Evolutionary conservation across 148 eudicot species (phyloP), one percentile per base, ranked within the genome.

Genomic region (Pharnaceum exiguum): DNA sequence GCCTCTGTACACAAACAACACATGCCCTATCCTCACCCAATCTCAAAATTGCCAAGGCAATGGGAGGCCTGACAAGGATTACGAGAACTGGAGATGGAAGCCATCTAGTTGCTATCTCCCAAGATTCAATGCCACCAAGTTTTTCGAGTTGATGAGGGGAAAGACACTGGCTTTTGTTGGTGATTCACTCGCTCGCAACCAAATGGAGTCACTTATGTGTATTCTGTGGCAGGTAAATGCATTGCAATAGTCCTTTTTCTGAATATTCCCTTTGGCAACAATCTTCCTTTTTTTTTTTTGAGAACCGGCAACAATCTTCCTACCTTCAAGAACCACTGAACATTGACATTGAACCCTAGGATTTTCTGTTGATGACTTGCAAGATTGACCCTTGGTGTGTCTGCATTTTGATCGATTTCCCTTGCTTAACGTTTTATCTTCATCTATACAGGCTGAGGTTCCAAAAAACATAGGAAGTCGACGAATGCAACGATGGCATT

Each of bases 21-120:
- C 94, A 19, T 91, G 97, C 57, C 97, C 97, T 5, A 57, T 87
- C 50, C 51, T 91, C 46, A 64, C 85, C 26, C 97, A 87, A 64
- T 80, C 64, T 66, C 97, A 91, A 72, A 91, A 91, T 64, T 91
- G 97, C 67, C 97, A 87, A 61, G 97, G 97, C 27, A 91, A 91
- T 65, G 97, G 96, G 35, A 82, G 97, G 73, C 97, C 97, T 10
- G 97, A 91, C 68, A 91, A 85, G 65, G 96, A 87, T 43, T 91
- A 91, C 51, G 96, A 91, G 71, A 84, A 73, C 46, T 91, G 89
- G 93, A 77, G 90, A 79, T 91, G 97, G 97, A 85, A 77, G 62
- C 97, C 97, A 29, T 64, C 69, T 27, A 53, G 77, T 15, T 91
- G 97, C 64, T 79, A 79, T 32, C 89, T 91, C 53, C 97, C 94